A percentile compares a stretch with the other conserved stretches of the same genome.
phyloP scores from a whole-genome alignment of 306 rosid genomes.

The Prunus kanzakura region DNA sequence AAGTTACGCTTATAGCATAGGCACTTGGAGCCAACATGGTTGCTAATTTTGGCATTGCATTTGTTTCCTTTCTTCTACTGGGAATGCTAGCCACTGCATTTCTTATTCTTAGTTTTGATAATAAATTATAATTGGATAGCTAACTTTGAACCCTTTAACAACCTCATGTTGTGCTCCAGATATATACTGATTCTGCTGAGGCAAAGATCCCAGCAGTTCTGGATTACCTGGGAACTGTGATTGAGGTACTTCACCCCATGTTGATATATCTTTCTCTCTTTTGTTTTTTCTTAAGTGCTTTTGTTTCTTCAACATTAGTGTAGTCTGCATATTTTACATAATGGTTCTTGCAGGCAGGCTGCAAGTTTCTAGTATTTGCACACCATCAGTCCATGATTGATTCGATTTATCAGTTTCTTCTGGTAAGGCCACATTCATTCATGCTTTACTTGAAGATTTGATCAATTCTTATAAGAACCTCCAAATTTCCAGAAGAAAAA shows the following conservation, averaged over 20 bases:
- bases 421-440: conserved; percentile 54
- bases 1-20: background rate
- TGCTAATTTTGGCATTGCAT: background rate
- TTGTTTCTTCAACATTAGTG: background rate
- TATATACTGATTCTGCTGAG: conserved; percentile 88
- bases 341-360: conserved; percentile 71
- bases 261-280: background rate
- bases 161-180: conserved; percentile 45
- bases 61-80: background rate
- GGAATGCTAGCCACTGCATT: background rate
- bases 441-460: conserved; percentile 24
- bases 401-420: conserved; percentile 76
- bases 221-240: conserved; percentile 84
- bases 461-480: conserved; percentile 33
- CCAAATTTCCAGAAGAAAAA: conserved; percentile 71
- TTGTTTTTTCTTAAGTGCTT: background rate
- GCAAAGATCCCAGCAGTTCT: conserved; percentile 93
- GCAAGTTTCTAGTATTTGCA: conserved; percentile 96
- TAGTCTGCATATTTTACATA: conserved; percentile 2
- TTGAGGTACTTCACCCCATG: conserved; percentile 58
- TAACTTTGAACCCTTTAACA: background rate
- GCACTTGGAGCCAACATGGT: background rate
- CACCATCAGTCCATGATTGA: conserved; percentile 91
- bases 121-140: background rate
- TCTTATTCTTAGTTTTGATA: background rate